Base-by-base conservation (phyloP, 179 eudicot species). In the Beta lomatogona region DNA sequence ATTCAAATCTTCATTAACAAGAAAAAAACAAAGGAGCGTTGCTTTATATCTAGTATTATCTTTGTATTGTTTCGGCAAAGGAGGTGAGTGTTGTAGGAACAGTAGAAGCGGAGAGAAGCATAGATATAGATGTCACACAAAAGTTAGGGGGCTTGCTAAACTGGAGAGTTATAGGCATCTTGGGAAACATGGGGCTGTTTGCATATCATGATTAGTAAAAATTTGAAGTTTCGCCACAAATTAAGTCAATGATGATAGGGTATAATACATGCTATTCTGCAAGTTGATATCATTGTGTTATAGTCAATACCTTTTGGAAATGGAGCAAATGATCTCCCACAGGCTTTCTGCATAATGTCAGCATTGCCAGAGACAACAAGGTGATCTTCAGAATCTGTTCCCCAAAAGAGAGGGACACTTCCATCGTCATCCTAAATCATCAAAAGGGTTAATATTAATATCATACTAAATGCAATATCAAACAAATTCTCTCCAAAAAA, bases 401-500 rank as follows among this genome's bases (percentile, higher is more conserved):
- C 98, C 98, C 98, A 95, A 84, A 86, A 95, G 78, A 95, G 90
- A 61, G 98, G 98, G 45, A 95, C 97, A 88, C 92, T 89, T 71
- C 94, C 98, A 82, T 95, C 98, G 77, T 88, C 86, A 85, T 95
- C 99, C 99, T 95, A 78, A 50, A 79, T 22, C 8, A 73, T 14
- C 59, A 45, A 72, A 53, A 78, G 8, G 28, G 58, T 41, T 57
- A 6, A 13, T 19, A 50, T 77, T 77, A 73, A 59, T 46, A 21
- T 14, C 46, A 52, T 73, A 18, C 4, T 21, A 52, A 1, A 61
- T 41, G 53, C 50, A 41, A 64, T 16, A 22, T 60, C 52, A 48
- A 48, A 48, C 7, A 5, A 48, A 5, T 48, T 48, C 2, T 48
- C 41, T 36, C 41, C 41, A 36, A 36, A 36, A 36, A 36, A 36